Base-by-base conservation (phyloP, 2,329 filamentous ascomycete species). In the Claviceps pazoutovae region DNA sequence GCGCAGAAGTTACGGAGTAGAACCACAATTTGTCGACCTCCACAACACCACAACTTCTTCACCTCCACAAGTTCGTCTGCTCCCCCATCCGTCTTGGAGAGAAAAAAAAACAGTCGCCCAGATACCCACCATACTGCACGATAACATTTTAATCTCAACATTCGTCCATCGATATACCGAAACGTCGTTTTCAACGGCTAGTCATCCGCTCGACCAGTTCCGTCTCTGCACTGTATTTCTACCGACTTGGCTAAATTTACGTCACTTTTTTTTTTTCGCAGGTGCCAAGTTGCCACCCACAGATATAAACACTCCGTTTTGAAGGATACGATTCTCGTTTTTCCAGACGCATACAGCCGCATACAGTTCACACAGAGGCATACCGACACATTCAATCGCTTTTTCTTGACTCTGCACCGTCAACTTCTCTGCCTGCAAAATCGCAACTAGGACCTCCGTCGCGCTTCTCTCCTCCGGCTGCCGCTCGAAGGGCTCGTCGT, bases 31-130 rank as follows among this genome's bases (percentile, higher is more conserved):
- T 51, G 38, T 51, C 45, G 13, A 44, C 50, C 45, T 51, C 37
- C 48, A 52, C 51, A 50, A 47, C 51, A 53, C 45, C 52, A 53
- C 4, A 45, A 48, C 41, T 17, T 17, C 30, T 34, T 44, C 21
- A 34, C 45, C 34, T 36, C 44, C 45, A 42, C 52, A 38, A 38
- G 44, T 46, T 51, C 51, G 30, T 51, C 51, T 53, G 34, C 38
- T 53, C 48, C 38, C 34, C 44, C 21, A 42, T 41, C 41, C 26
- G 26, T 38, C 30, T 36, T 37, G 19, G 41, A 17, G 34, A 52
- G 48, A 39, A n/a, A 48, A 53, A 45, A 39, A 21, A 41, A 41
- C 19, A 41, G 21, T 42, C 23, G 26, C n/a, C 38, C 17, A 47
- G 47, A 50, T 53, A 34, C 30, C 44, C 51, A 43, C 49, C 45